Percentiles rank a stretch among this genome's conserved stretches.
These are phyloP conservation scores for Nigrospora osmanthi DNA, from an alignment of 2,329 filamentous ascomycete species.

Conservation along the genomic window DNA sequence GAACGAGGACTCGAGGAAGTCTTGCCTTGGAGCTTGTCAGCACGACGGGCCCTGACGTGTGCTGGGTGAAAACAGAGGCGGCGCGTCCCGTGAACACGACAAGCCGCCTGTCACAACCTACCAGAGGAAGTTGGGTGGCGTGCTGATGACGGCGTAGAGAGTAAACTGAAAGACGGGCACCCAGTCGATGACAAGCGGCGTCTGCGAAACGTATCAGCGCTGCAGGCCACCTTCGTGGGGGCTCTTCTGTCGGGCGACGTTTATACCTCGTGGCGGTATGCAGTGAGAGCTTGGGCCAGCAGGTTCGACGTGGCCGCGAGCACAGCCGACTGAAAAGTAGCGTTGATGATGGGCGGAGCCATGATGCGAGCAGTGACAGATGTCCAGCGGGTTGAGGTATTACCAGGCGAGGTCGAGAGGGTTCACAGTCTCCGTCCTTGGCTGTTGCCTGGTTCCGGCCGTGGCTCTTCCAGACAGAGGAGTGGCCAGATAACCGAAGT, in stretches of 20 bases:
- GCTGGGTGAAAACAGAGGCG: no score
- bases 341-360: slow-evolving; percentile 44
- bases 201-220: slow-evolving; percentile 27
- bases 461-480: no score
- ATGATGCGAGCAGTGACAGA: not conserved
- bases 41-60: slow-evolving; percentile 1
- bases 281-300: slow-evolving; percentile 62
- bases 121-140: slow-evolving; percentile 82
- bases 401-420: no score
- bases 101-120: slow-evolving; percentile 21
- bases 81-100: no score
- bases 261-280: slow-evolving; percentile 52
- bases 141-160: slow-evolving; percentile 63
- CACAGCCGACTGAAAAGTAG: slow-evolving; percentile 57
- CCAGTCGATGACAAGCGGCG: slow-evolving; percentile 54
- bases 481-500: no score
- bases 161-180: slow-evolving; percentile 69
- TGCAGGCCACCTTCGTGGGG: no score
- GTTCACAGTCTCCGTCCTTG: no score
- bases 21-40: slow-evolving; percentile 48
- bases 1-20: slow-evolving; percentile 65
- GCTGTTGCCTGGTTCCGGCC: no score
- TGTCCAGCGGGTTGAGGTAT: no score
- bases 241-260: no score
- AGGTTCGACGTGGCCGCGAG: slow-evolving; percentile 64